Evolutionary conservation across 176 grass and related monocot genomes (phyloP), one percentile per base, ranked within the genome.

Genomic region (Elaeis guineensis): DNA sequence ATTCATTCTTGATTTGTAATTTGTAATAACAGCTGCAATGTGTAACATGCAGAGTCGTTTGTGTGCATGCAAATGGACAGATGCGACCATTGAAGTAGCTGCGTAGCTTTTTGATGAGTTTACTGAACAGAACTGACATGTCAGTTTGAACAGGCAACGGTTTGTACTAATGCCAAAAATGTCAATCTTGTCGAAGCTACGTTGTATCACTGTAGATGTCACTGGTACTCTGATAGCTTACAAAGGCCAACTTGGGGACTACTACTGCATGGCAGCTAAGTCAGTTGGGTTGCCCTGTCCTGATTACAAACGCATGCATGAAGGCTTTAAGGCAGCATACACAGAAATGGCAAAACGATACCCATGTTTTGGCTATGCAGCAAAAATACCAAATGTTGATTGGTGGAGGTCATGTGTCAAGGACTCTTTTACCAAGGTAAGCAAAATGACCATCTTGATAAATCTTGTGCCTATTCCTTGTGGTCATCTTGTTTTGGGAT

Each of bases 241-340:
- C 66, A 98, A 98, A 83, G 88, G 93, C 60, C 76, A 91, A 29
- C 85, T 98, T 69, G 93, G 93, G 53, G 93, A 98, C 78, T 98
- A 92, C 77, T 98, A 98, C 55, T 92, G 93, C 71, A 89, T 92
- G 93, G 93, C 93, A 62, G 93, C 93, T 17, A 98, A 98, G 69
- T 56, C 84, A 25, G 84, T 80, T 4, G 93, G 87, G 48, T 72
- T 83, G 76, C 81, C 87, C 58, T 98, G 93, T 16, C 93, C 93
- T 19, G 88, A 98, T 30, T 92, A 98, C 53, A 80, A 92, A 35
- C 78, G 84, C 7, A 92, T 92, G 87, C 87, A 98, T 21, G 87
- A 98, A 74, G 93, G 93, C 21, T 98, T 92, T 49, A 98, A 98
- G 67, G 49, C 70, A 54, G 87, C 93, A 20, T 98, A 98, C 63